phyloP scores from a whole-genome alignment of 768 basidiomycete genomes.

The Serendipita sp. region DNA sequence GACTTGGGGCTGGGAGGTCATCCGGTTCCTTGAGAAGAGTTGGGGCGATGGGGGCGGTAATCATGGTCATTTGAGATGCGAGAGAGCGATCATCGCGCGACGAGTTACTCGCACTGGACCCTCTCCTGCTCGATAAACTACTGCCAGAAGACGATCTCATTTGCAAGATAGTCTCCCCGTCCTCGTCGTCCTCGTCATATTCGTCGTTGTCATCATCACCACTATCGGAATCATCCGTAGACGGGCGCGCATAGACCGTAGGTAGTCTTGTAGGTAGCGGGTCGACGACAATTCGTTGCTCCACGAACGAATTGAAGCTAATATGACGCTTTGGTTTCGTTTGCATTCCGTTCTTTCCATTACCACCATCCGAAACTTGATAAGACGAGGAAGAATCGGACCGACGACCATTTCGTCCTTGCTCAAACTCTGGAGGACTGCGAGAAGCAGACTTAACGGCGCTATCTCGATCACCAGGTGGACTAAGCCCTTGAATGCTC shows the following conservation, averaged over 20 bases:
- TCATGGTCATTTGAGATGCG: not conserved
- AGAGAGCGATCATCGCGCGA: not conserved
- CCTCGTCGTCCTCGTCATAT: not conserved
- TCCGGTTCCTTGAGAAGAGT: slow-evolving; percentile 3
- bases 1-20: not conserved
- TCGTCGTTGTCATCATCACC: not conserved
- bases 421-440: slow-evolving; percentile 20
- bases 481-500: not conserved
- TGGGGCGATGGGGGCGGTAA: not conserved
- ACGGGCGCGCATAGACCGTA: not conserved
- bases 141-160: not conserved
- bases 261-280: not conserved
- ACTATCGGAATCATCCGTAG: not conserved
- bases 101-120: not conserved
- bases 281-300: slow-evolving; percentile 81
- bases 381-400: slow-evolving; percentile 3
- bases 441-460: not conserved
- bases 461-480: not conserved
- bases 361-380: not conserved
- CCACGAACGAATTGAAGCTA: slow-evolving; percentile 94
- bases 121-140: not conserved
- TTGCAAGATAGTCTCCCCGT: not conserved
- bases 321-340: slow-evolving; percentile 58
- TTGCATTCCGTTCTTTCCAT: not conserved
- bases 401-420: not conserved